These are phyloP conservation scores for Tricladium varicosporioides DNA, from an alignment of 2,329 filamentous ascomycete species.

Conservation along the genomic window DNA sequence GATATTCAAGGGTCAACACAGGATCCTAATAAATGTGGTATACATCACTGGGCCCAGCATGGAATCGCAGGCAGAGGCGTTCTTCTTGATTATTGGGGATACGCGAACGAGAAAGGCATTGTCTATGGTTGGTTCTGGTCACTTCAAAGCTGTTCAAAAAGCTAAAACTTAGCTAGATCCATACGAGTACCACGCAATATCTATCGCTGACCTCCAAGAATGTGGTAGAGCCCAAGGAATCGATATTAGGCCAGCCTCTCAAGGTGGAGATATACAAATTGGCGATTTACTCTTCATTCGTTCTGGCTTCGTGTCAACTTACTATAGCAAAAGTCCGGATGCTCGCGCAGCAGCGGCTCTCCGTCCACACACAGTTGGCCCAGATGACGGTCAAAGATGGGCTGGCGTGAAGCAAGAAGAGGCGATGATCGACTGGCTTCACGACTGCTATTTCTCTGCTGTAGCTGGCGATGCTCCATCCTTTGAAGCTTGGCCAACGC, in stretches of 20 bases:
- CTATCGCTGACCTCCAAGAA: slow-evolving; percentile 26
- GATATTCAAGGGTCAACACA: slow-evolving; percentile 27
- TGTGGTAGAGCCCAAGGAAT: slow-evolving; percentile 32
- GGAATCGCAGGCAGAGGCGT: slow-evolving; percentile 57
- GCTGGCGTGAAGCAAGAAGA: slow-evolving; percentile 47
- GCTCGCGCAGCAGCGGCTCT: slow-evolving; percentile 37
- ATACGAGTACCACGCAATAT: slow-evolving; percentile 29
- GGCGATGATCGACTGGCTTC: slow-evolving; percentile 42
- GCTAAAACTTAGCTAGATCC: slow-evolving; percentile 23
- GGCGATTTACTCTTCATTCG: slow-evolving; percentile 53
- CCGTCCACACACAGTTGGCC: slow-evolving; percentile 37
- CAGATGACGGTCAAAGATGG: slow-evolving; percentile 37
- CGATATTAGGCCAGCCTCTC: slow-evolving; percentile 35
- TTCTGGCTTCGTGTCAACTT: slow-evolving; percentile 43
- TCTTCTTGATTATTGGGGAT: slow-evolving; percentile 50
- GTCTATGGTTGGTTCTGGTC: slow-evolving; percentile 28
- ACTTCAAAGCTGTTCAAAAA: neutral
- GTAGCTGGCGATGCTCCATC: slow-evolving; percentile 44
- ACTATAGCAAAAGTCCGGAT: slow-evolving; percentile 37
- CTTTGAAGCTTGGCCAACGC: slow-evolving; percentile 38
- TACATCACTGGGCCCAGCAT: slow-evolving; percentile 33
- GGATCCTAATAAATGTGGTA: slow-evolving; percentile 28
- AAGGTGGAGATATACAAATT: slow-evolving; percentile 48
- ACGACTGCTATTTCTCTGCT: slow-evolving; percentile 41
- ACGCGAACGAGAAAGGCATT: slow-evolving; percentile 39